phyloP scores from a whole-genome alignment of 1,139 yeast species.

The Pichia sp. region DNA sequence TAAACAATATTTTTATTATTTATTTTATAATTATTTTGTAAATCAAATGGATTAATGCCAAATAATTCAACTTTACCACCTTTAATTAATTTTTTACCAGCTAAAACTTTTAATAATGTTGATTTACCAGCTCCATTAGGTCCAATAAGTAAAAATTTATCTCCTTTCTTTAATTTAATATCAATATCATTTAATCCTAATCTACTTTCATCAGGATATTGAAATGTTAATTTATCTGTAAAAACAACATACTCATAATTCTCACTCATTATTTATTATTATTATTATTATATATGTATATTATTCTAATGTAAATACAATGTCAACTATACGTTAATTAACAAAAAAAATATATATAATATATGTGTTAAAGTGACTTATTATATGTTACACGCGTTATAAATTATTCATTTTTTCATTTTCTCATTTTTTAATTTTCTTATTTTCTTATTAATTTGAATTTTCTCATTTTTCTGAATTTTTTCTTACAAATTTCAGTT shows the following conservation, averaged over 20 bases:
- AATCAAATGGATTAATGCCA: slow-evolving; percentile 80
- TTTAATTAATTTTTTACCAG: slow-evolving; percentile 85
- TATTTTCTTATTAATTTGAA: background rate
- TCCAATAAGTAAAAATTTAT: slow-evolving; percentile 76
- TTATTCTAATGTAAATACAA: no score
- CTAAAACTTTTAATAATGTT: slow-evolving; percentile 72
- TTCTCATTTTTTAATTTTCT: background rate
- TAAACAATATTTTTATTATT: slow-evolving; percentile 60
- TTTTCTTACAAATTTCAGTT: no score
- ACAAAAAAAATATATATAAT: no score
- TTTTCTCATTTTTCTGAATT: background rate
- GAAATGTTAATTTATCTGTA: slow-evolving; percentile 61
- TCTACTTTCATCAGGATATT: slow-evolving; percentile 53
- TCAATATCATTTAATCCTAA: slow-evolving; percentile 65
- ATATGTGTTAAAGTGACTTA: no score
- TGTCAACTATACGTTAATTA: no score
- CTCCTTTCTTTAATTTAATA: slow-evolving; percentile 58
- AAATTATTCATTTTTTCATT: background rate
- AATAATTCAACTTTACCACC: slow-evolving; percentile 64
- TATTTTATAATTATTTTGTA: slow-evolving; percentile 30
- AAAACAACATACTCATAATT: slow-evolving; percentile 43
- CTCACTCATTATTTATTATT: background rate
- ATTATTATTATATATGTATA: no score
- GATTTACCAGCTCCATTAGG: slow-evolving; percentile 98
- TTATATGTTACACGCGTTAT: no score